Percentiles rank a stretch among this genome's conserved stretches.
phyloP scores from a whole-genome alignment of 208 protist genomes.

The Jaenimonas drosophilae region DNA sequence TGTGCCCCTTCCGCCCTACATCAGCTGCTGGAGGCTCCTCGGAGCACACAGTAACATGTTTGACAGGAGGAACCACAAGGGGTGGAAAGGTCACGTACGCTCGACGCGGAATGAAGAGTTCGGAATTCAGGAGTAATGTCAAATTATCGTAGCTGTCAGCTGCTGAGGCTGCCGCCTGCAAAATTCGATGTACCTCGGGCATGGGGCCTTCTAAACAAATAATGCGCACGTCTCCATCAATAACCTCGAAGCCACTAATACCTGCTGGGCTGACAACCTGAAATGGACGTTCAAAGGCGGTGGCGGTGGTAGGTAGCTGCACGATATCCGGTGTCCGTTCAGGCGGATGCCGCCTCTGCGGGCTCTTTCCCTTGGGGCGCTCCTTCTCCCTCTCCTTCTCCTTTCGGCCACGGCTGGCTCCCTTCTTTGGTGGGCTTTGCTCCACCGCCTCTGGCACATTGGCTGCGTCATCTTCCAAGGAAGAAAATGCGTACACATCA shows the following conservation, averaged over 20 bases:
- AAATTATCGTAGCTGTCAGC: conserved; percentile 11
- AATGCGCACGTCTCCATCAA: conserved; percentile 56
- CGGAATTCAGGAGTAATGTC: conserved; percentile 63
- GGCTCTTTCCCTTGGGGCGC: conserved; percentile 15
- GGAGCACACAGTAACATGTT: neutral
- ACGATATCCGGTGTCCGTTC: too few relatives aligned
- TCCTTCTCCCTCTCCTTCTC: conserved; percentile 1
- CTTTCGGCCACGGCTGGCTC: neutral
- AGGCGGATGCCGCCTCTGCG: conserved; percentile 3
- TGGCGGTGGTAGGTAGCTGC: conserved; percentile 17
- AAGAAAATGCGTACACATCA: conserved; percentile 11
- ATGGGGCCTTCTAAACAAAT: conserved; percentile 74
- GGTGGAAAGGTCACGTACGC: conserved; percentile 61
- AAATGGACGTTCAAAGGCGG: conserved; percentile 28
- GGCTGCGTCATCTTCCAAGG: conserved; percentile 6
- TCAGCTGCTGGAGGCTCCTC: neutral
- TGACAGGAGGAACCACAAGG: conserved; percentile 46
- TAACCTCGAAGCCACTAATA: conserved; percentile 83
- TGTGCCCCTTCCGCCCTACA: too few relatives aligned
- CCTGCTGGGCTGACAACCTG: conserved; percentile 54
- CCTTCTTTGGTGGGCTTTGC: conserved; percentile 7
- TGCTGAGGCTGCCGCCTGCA: conserved; percentile 14
- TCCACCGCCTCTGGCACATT: neutral
- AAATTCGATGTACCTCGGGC: conserved; percentile 49
- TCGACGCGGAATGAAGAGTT: conserved; percentile 63